Conservation (phyloP, 345 rosid species). For the Erodium maritimum region DNA sequence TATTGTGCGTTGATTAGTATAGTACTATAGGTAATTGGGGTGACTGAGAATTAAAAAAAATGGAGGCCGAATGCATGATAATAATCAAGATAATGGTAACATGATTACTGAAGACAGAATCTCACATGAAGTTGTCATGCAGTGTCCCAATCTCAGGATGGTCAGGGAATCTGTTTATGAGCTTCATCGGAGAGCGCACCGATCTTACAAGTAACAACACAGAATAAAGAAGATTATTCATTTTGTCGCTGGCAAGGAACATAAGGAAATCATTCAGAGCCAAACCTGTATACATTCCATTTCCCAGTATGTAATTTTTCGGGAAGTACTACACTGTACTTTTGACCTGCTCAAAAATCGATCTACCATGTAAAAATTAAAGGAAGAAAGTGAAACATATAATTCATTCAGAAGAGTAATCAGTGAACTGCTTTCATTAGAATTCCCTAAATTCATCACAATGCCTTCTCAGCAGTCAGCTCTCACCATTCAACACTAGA, state of each 20-base stretch:
- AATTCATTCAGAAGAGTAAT: background rate
- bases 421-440: background rate
- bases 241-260: background rate
- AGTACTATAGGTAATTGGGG: background rate
- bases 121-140: constrained; percentile 73
- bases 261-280: constrained; percentile 1
- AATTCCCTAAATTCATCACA: background rate
- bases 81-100: background rate
- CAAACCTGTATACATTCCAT: constrained; percentile 83
- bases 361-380: background rate
- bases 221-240: background rate
- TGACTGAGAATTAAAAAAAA: background rate
- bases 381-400: background rate
- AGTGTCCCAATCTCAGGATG: constrained; percentile 71
- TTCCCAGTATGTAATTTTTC: constrained; percentile 65
- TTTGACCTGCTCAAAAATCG: constrained; percentile 20
- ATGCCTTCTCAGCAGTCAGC: too few species aligned
- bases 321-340: constrained; percentile 59
- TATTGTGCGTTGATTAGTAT: background rate
- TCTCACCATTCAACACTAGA: too few species aligned
- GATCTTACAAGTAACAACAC: constrained; percentile 42
- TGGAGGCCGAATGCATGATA: background rate
- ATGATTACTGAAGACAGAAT: background rate
- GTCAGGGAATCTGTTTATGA: constrained; percentile 47
- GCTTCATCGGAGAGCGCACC: constrained; percentile 42